Conservation (phyloP, 345 rosid genomes). For the Chamaenerion angustifolium region DNA sequence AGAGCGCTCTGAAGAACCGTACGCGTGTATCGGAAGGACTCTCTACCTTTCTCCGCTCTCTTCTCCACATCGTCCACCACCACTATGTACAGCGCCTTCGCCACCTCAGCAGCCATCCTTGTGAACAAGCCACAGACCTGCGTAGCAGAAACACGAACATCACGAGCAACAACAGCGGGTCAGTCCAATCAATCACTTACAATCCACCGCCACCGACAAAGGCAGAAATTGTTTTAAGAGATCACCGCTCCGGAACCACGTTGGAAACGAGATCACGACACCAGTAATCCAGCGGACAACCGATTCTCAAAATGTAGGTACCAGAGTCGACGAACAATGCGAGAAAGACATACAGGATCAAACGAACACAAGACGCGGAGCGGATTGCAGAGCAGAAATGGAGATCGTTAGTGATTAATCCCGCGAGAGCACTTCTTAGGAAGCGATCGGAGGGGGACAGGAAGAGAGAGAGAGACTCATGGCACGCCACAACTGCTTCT, state of each 20-base stretch:
- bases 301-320: constrained; percentile 8
- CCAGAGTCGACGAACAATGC: neutral
- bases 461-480: neutral
- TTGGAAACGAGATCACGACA: too few species aligned
- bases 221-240: too few species aligned
- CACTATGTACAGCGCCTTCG: constrained; percentile 73
- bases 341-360: neutral
- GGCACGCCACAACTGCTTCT: constrained; percentile 7
- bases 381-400: too few species aligned
- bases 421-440: neutral
- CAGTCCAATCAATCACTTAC: neutral
- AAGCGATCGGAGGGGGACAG: neutral
- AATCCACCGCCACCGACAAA: too few species aligned
- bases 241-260: too few species aligned
- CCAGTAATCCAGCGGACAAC: neutral
- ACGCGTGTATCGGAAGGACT: constrained; percentile 74
- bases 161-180: neutral
- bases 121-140: neutral
- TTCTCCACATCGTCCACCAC: constrained; percentile 50
- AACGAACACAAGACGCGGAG: neutral
- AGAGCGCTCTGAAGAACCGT: constrained; percentile 86
- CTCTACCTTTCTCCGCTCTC: constrained; percentile 20
- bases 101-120: constrained; percentile 43
- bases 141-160: neutral
- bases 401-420: neutral